These are phyloP conservation scores for Helicocarpus griseus DNA, from an alignment of 2,329 filamentous ascomycete genomes.

Conservation along the genomic window DNA sequence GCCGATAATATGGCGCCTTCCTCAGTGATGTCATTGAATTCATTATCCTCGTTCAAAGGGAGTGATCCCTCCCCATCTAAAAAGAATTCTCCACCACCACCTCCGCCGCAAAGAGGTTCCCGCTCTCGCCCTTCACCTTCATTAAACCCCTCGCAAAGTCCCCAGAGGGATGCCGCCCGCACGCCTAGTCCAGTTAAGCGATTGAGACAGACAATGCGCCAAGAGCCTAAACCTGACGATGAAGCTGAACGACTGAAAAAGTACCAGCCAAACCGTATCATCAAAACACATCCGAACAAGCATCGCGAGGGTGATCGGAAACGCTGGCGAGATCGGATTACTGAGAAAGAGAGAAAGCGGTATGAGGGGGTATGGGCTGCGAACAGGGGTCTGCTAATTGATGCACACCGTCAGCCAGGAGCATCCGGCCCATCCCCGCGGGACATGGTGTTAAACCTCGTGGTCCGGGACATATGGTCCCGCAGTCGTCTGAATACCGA, in stretches of 20 bases:
- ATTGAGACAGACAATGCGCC: conserved; percentile 35
- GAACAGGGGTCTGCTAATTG: conserved; percentile 29
- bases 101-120: conserved; percentile 28
- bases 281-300: conserved; percentile 38
- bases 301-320: conserved; percentile 40
- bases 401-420: conserved; percentile 5
- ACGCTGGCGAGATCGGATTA: conserved; percentile 35
- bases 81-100: conserved; percentile 26
- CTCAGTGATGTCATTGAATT: conserved; percentile 35
- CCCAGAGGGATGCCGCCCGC: conserved; percentile 20
- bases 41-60: too few relatives aligned
- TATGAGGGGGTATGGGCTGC: conserved; percentile 44
- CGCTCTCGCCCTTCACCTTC: conserved; percentile 28
- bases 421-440: conserved; percentile 19
- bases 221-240: conserved; percentile 27
- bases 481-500: conserved; percentile 33
- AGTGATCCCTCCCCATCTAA: conserved; percentile 31
- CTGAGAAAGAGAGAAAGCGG: conserved; percentile 36
- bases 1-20: conserved; percentile 40
- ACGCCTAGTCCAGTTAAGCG: conserved; percentile 28
- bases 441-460: conserved; percentile 36
- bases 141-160: conserved; percentile 23
- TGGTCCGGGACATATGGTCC: conserved; percentile 41
- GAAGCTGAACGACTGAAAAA: conserved; percentile 20
- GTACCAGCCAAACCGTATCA: conserved; percentile 24